Base-by-base conservation (phyloP, 2,329 filamentous ascomycete species). In the Botrytis deweyae region DNA sequence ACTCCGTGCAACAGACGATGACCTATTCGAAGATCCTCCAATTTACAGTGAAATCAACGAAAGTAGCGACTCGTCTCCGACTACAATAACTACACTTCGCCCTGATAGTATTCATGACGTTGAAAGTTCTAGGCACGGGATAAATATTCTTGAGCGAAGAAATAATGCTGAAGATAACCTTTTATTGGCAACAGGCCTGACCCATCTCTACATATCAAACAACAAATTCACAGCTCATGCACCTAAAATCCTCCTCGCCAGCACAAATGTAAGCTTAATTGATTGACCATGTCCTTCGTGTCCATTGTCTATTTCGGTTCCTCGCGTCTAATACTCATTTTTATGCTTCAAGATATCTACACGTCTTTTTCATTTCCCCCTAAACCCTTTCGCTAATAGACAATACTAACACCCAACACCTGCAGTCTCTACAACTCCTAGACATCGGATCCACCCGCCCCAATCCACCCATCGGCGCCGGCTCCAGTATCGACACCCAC, bases 191-290 rank as follows among this genome's bases (percentile, higher is more conserved):
- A 79, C 77, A 22, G 84, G 84, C 4, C 78, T 90, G 64, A 89
- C 88, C 0, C 88, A 90, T 76, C 80, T 91, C 25, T 84, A 85
- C 67, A 75, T 91, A 18, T 87, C 86, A 42, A 81, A 82, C 49
- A 90, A 88, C 73, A 77, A 78, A 1, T 78, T 90, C 58, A 86
- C 87, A 0, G 79, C 83, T 0, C 72, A 80, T 1, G 86, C 84
- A 0, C 70, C 89, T 2, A 81, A 83, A 61, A 81, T 78, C 25
- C 75, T 90, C 5, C 78, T 91, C 1, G 7, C 25, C 18, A 77
- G 76, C 2, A 12, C 81, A 80, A 12, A 87, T 86, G 52, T 55
- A 55, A 55, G 52, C 25, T 55, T 18, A 4, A 55, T 18, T 29
- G 14, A 55, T 29, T 55, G 6, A 55, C 14, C 14, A 29, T 16